A percentile compares a stretch with the other conserved stretches of the same genome.
phyloP scores from a whole-genome alignment of 140 eudicot species.

The Oenanthe javanica region DNA sequence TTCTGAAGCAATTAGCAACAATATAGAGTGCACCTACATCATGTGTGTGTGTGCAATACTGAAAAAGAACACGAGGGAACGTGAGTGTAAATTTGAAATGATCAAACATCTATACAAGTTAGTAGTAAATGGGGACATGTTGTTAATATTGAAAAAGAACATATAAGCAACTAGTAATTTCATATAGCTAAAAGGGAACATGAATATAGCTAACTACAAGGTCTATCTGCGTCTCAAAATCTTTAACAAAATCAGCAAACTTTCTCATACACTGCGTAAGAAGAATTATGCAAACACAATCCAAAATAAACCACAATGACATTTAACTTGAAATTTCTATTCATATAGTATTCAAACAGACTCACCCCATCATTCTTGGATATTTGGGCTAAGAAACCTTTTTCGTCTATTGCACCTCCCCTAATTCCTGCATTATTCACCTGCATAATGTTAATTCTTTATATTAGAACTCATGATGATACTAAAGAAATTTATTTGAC shows the following conservation, averaged over 20 bases:
- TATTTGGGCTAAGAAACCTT: neutral
- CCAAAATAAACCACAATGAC: neutral
- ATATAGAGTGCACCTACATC: neutral
- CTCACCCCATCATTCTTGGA: neutral
- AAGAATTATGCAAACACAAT: neutral
- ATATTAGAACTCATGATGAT: no score
- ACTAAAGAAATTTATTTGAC: no score
- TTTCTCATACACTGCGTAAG: neutral
- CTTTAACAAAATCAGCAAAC: no score
- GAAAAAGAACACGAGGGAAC: no score
- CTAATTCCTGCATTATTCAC: constrained; percentile 14
- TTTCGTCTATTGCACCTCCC: neutral
- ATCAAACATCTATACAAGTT: neutral
- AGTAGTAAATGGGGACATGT: neutral
- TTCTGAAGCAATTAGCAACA: neutral
- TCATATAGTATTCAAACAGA: neutral
- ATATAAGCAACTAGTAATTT: constrained; percentile 1
- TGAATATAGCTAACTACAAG: neutral
- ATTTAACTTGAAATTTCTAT: neutral
- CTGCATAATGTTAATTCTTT: neutral
- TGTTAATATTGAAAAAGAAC: neutral
- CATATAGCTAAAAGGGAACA: neutral
- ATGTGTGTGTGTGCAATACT: no score
- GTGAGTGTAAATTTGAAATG: neutral
- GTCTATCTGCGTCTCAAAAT: neutral